phyloP scores from a whole-genome alignment of 225 moss, liverwort and hornwort species.

The Marchantia polymorpha region DNA sequence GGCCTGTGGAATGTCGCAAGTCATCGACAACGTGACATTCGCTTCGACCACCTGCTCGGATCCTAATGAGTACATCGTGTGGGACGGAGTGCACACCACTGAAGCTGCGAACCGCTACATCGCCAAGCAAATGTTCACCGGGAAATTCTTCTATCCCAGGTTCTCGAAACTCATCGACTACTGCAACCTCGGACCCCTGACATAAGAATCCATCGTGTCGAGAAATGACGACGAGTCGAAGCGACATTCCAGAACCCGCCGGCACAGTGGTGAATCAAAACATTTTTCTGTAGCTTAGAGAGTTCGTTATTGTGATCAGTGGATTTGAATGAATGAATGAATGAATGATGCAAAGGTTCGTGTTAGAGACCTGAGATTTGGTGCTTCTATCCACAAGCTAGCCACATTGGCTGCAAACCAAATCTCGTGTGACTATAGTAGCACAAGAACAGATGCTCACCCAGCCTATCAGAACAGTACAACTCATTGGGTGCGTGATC shows the following conservation, averaged over 20 bases:
- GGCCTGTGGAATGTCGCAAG: slow-evolving; percentile 36
- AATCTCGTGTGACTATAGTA: slow-evolving; percentile 26
- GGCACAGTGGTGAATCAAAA: background rate
- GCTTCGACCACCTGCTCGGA: slow-evolving; percentile 29
- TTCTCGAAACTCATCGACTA: slow-evolving; percentile 33
- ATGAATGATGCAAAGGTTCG: background rate
- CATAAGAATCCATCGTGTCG: slow-evolving; percentile 13
- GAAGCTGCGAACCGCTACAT: slow-evolving; percentile 51
- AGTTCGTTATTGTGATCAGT: background rate
- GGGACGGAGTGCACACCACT: slow-evolving; percentile 53
- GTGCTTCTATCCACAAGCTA: slow-evolving; percentile 9
- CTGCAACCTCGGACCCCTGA: slow-evolving; percentile 39
- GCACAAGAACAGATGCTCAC: slow-evolving; percentile 24
- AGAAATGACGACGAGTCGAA: background rate
- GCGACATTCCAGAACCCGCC: background rate
- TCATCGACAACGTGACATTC: slow-evolving; percentile 28
- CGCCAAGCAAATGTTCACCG: slow-evolving; percentile 31
- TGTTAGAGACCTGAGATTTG: slow-evolving; percentile 23
- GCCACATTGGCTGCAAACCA: slow-evolving; percentile 43
- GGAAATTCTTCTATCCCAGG: slow-evolving; percentile 39
- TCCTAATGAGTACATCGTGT: slow-evolving; percentile 44
- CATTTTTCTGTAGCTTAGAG: background rate
- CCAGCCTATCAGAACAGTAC: background rate
- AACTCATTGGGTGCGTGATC: background rate
- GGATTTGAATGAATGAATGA: background rate